Base-by-base conservation (phyloP, 1,284 basidiomycete genomes). In the Golubevia pallescens region DNA sequence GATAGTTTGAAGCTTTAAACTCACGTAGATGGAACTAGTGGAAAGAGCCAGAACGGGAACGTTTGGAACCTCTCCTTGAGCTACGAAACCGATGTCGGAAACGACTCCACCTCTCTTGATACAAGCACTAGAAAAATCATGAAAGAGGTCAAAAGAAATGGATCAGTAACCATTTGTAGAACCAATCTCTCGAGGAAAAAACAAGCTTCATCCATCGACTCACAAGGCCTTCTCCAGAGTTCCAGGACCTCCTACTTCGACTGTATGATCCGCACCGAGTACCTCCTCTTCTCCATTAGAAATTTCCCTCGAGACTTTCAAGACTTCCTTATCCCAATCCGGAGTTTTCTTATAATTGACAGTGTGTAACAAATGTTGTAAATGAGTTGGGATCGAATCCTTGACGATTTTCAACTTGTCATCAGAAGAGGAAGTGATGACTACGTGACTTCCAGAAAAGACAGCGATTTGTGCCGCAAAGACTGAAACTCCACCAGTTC, bases 401-500 rank as follows among this genome's bases (percentile, higher is more conserved):
- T 64, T 54, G 0, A 78, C 85, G 38, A 76, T 73, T 38, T 82
- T 74, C 23, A 87, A 80, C 71, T 87, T 87, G 58, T 77, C 65
- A 59, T 86, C 78, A 14, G 81, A 85, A 1, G 86, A 86, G 1
- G 86, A 86, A 8, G 87, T 87, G 68, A 86, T 75, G 73, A 87
- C 86, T 38, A 85, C 86, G 54, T 80, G 74, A 13, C 86, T 86
- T 4, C 86, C 85, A 6, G 81, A 71, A 8, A 77, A 70, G 51
- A 84, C 69, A 1, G 86, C 87, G 56, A 87, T 69, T 69, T 87
- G 86, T 57, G 86, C 86, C 8, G 84, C 86, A 62, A 83, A 86
- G 20, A 88, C 74, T 3, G 85, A 86, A 13, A 87, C 87, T n/a
- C 87, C 87, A 16, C 87, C 87, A 1, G 87, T 87, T 0, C 87